Evolutionary conservation across 192 early-diverging fungal genomes (phyloP).

Genomic region (Podila verticillata): DNA sequence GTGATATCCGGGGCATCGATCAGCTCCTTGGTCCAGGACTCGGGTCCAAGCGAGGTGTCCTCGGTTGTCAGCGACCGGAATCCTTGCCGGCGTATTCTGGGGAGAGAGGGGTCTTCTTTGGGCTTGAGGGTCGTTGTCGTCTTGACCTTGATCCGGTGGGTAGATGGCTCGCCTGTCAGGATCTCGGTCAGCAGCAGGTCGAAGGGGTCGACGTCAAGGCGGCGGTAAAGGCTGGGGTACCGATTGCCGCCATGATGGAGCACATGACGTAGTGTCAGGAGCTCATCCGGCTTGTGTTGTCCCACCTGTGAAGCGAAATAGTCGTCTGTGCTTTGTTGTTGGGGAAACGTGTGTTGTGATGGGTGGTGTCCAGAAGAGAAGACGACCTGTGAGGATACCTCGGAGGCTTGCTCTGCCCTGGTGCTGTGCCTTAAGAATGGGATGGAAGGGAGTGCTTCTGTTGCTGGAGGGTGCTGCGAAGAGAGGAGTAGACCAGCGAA

Average conservation of each 20-base stretch:
- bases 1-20: slow-evolving; percentile 73
- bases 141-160: slow-evolving; percentile 42
- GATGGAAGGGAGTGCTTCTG: background rate
- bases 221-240: slow-evolving; percentile 49
- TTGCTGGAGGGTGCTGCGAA: background rate
- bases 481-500: too few species aligned
- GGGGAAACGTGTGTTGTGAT: background rate
- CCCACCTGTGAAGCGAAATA: background rate
- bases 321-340: slow-evolving; percentile 8
- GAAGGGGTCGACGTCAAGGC: slow-evolving; percentile 24
- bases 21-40: slow-evolving; percentile 24
- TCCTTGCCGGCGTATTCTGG: slow-evolving; percentile 61
- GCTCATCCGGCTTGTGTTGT: slow-evolving; percentile 18
- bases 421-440: background rate
- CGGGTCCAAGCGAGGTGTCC: slow-evolving; percentile 33
- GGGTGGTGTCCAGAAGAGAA: background rate
- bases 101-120: background rate
- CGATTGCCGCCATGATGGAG: slow-evolving; percentile 44
- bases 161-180: slow-evolving; percentile 25
- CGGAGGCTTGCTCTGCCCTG: too few species aligned
- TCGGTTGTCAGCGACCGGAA: slow-evolving; percentile 57
- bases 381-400: too few species aligned
- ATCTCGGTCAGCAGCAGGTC: slow-evolving; percentile 28
- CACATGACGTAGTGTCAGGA: slow-evolving; percentile 52
- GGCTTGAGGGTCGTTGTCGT: slow-evolving; percentile 39